A percentile compares a stretch with the other conserved stretches of the same genome.
These are phyloP conservation scores for Chloris gayana DNA, from an alignment of 176 grass and related monocot genomes.

Conservation along the genomic window DNA sequence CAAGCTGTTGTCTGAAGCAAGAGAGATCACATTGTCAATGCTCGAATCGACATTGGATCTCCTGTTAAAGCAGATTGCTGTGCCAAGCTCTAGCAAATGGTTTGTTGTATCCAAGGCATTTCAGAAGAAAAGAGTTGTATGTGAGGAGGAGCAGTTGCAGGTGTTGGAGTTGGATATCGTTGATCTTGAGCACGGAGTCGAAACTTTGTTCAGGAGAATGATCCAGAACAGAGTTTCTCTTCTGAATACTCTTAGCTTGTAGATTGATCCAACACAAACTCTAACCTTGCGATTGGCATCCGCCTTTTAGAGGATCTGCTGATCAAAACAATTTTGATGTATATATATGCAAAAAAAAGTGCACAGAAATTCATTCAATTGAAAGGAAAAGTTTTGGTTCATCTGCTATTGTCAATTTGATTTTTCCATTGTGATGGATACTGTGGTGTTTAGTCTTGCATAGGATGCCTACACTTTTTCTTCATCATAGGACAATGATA, in stretches of 20 bases:
- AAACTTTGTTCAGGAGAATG: slow-evolving; percentile 31
- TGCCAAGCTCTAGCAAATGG: slow-evolving; percentile 26
- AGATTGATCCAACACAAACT: slow-evolving; percentile 19
- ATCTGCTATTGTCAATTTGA: slow-evolving; percentile 35
- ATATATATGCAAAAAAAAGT: slow-evolving; percentile 8
- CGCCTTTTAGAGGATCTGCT: neutral
- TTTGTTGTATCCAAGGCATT: slow-evolving; percentile 32
- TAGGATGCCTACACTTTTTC: neutral
- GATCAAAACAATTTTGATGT: slow-evolving; percentile 31
- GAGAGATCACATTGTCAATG: slow-evolving; percentile 11
- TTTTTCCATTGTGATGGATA: neutral
- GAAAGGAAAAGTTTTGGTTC: slow-evolving; percentile 39
- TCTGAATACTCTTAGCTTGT: slow-evolving; percentile 41
- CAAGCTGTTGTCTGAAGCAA: slow-evolving; percentile 15
- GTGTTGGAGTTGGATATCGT: slow-evolving; percentile 31
- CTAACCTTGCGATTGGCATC: slow-evolving; percentile 11
- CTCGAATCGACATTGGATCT: slow-evolving; percentile 6
- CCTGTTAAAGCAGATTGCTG: neutral
- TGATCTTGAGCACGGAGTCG: slow-evolving; percentile 32
- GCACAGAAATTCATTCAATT: slow-evolving; percentile 11
- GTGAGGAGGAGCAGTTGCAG: slow-evolving; percentile 19
- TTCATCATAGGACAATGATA: too few species aligned
- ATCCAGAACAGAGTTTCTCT: slow-evolving; percentile 33
- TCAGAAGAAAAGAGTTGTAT: slow-evolving; percentile 24
- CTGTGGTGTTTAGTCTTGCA: neutral